A percentile compares a stretch with the other conserved stretches of the same genome.
Evolutionary conservation across 495 filamentous ascomycete species (phyloP).

Genomic region (Aspergillus bridgeri): DNA sequence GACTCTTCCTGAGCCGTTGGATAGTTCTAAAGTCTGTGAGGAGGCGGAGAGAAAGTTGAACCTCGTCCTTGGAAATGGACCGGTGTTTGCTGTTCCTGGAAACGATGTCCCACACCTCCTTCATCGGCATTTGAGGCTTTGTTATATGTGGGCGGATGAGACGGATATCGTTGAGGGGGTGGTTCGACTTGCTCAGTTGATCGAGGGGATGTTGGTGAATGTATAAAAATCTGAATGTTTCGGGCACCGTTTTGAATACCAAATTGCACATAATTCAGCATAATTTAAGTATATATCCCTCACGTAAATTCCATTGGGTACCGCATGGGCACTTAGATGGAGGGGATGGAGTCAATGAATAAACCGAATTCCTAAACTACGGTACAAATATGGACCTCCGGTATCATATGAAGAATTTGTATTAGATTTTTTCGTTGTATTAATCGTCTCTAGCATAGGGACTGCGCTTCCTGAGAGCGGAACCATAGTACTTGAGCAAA

Average conservation of each 20-base stretch:
- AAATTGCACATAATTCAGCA: too few relatives aligned
- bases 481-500: not conserved
- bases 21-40: conserved; percentile 42
- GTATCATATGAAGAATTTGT: not conserved
- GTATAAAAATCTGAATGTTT: too few relatives aligned
- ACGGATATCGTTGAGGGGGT: conserved; percentile 21
- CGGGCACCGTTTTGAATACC: too few relatives aligned
- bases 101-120: conserved; percentile 30
- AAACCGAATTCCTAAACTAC: too few relatives aligned
- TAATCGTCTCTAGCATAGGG: not conserved
- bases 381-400: not conserved
- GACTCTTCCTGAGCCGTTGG: conserved; percentile 42
- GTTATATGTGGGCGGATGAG: conserved; percentile 66
- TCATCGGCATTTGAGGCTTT: conserved; percentile 50
- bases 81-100: conserved; percentile 55
- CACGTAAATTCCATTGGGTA: too few relatives aligned
- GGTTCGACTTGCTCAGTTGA: not conserved
- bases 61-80: conserved; percentile 53
- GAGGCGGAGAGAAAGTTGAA: conserved; percentile 43
- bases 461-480: not conserved
- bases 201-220: not conserved
- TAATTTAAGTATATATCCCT: too few relatives aligned
- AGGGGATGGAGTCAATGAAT: too few relatives aligned
- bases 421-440: not conserved
- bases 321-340: too few relatives aligned